Percentiles rank a stretch among this genome's conserved stretches.
Conservation (phyloP, 805 yeast species). For the Yamadazyma sp. region DNA sequence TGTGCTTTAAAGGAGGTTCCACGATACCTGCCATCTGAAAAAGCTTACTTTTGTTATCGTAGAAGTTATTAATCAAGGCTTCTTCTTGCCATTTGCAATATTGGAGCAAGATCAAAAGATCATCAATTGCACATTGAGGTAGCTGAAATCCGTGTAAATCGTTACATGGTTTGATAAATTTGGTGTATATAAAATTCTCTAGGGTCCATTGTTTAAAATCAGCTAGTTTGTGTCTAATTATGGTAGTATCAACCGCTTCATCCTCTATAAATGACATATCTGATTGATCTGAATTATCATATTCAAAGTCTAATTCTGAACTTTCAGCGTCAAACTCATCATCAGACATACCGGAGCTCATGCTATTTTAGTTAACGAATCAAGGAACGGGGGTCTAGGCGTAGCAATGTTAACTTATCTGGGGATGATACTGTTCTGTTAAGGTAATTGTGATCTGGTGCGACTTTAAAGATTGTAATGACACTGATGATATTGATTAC, state of each 20-base stretch:
- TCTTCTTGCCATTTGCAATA: slow-evolving; percentile 38
- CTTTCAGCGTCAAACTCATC: slow-evolving; percentile 1
- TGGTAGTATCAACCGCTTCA: slow-evolving; percentile 8
- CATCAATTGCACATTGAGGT: slow-evolving; percentile 27
- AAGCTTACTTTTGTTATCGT: slow-evolving; percentile 26
- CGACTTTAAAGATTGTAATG: too few species aligned
- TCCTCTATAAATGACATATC: slow-evolving; percentile 17
- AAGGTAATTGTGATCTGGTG: too few species aligned
- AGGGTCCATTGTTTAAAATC: slow-evolving; percentile 24
- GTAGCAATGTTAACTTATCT: too few species aligned
- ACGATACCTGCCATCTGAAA: slow-evolving; percentile 28
- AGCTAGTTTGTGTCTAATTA: slow-evolving; percentile 1
- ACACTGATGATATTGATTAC: too few species aligned
- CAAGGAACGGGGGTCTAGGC: too few species aligned
- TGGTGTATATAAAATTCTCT: slow-evolving; percentile 21
- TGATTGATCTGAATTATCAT: slow-evolving; percentile 12
- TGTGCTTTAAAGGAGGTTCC: slow-evolving; percentile 1
- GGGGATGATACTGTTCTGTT: too few species aligned
- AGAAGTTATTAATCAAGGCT: slow-evolving; percentile 34
- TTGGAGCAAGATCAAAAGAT: slow-evolving; percentile 34
- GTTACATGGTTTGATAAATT: slow-evolving; percentile 21
- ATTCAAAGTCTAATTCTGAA: slow-evolving; percentile 9
- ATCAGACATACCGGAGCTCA: too few species aligned
- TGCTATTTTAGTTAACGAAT: too few species aligned
- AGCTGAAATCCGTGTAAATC: slow-evolving; percentile 21